Percentiles rank a stretch among this genome's conserved stretches.
phyloP scores from a whole-genome alignment of 2,329 filamentous ascomycete species.

The Cercospora nicotianae region DNA sequence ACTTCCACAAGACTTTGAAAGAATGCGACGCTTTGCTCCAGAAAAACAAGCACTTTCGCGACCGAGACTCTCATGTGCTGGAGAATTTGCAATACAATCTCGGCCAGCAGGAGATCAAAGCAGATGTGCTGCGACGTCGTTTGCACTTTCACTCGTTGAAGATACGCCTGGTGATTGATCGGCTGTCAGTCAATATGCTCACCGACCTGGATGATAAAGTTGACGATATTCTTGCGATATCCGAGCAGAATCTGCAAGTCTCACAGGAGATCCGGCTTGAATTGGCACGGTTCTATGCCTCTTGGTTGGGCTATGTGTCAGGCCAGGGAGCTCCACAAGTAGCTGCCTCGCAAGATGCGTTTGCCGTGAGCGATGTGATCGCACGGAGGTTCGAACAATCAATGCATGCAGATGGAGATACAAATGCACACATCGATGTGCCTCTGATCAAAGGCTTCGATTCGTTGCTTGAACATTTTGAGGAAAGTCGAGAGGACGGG shows the following conservation, averaged over 20 bases:
- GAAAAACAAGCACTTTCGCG: conserved; percentile 23
- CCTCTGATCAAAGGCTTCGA: conserved; percentile 27
- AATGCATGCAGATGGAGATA: conserved; percentile 13
- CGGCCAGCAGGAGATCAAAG: conserved; percentile 20
- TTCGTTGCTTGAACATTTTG: conserved; percentile 24
- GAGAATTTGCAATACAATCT: conserved; percentile 26
- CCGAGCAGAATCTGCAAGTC: conserved; percentile 19
- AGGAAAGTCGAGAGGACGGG: conserved; percentile 17
- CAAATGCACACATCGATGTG: conserved; percentile 10
- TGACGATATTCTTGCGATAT: conserved; percentile 24
- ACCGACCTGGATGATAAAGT: conserved; percentile 25
- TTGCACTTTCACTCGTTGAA: conserved; percentile 29
- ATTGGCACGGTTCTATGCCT: conserved; percentile 15
- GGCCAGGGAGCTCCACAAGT: conserved; percentile 9
- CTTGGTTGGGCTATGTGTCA: conserved; percentile 18
- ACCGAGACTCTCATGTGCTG: conserved; percentile 20
- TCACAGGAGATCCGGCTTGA: conserved; percentile 20
- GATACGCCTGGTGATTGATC: conserved; percentile 27
- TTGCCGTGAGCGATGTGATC: conserved; percentile 18
- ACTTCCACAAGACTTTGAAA: conserved; percentile 25
- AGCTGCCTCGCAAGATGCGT: conserved; percentile 6
- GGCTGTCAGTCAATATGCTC: conserved; percentile 22
- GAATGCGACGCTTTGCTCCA: conserved; percentile 29
- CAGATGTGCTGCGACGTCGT: conserved; percentile 26
- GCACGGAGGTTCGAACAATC: conserved; percentile 15